Evolutionary conservation across 129 eudicot species (phyloP).

Genomic region (Kitagawia praeruptora): DNA sequence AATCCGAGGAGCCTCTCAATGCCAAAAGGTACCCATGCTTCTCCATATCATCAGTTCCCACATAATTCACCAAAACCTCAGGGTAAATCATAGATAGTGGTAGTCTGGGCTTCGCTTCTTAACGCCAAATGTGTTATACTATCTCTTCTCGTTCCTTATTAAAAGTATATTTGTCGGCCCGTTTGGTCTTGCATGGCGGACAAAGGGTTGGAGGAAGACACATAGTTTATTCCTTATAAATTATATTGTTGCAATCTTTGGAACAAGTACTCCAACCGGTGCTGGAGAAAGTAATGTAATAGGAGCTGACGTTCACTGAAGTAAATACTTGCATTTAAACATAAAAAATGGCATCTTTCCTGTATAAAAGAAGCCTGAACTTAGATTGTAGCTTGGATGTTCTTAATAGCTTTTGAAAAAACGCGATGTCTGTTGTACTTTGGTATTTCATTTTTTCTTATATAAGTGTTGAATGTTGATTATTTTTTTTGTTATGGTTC

Average conservation of each 20-base stretch:
- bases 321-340: slow-evolving; percentile 3
- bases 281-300: slow-evolving; percentile 17
- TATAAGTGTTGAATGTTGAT: not conserved
- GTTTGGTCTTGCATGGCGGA: slow-evolving; percentile 6
- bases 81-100: slow-evolving; percentile 20
- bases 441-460: not conserved
- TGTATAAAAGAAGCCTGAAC: not conserved
- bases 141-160: not conserved
- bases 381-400: not conserved
- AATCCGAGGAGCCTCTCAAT: slow-evolving; percentile 80
- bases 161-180: slow-evolving; percentile 18
- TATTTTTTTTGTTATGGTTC: not conserved
- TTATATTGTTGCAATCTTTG: not conserved
- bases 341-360: not conserved
- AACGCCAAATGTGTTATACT: not conserved
- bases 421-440: not conserved
- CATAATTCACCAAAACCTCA: slow-evolving; percentile 71
- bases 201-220: slow-evolving; percentile 1
- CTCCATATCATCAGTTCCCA: slow-evolving; percentile 62
- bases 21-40: slow-evolving; percentile 71
- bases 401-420: not conserved
- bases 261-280: not conserved
- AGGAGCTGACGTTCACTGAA: slow-evolving; percentile 15
- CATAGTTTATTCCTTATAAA: not conserved
- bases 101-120: not conserved